Base-by-base conservation (phyloP, 192 early-diverging fungal genomes). In the Coemansia sp. region DNA sequence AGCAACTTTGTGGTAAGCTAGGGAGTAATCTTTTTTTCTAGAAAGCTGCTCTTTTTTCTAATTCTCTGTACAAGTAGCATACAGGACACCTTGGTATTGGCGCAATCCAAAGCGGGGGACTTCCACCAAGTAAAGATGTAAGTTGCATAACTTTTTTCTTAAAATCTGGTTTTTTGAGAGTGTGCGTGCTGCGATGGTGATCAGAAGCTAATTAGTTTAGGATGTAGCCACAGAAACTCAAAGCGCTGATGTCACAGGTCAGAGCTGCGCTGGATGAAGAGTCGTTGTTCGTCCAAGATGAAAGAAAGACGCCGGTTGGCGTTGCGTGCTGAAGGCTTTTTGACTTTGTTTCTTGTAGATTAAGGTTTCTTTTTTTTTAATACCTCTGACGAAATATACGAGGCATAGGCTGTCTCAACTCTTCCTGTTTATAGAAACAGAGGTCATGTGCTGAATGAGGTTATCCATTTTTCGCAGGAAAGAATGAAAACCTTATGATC, bases 31-130 rank as follows among this genome's bases (percentile, higher is more conserved):
- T n/a, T n/a, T 15, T 15, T 51, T 15, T 38, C 12, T 52, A 14
- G 5, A 8, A 13, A 52, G 16, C 11, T 13, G 8, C 31, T 5
- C 8, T 9, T 52, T 44, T 7, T n/a, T n/a, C 41, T 42, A 19
- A 13, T n/a, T 18, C 1, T 30, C 19, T 41, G 4, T 16, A 1
- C 11, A 3, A 57, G 71, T 74, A 74, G 67, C 74, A 78, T 47
- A 70, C 74, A 15, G 68, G 74, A 7, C 74, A 78, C 36, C 57
- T 78, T 52, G 74, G 68, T n/a, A 78, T 78, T 43, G 68, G 68
- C 9, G 63, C 55, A 28, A 55, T 77, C 14, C 74, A 66, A 16
- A 48, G 55, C 37, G 50, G 60, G 44, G 55, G 56, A 47, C 50
- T 50, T 45, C 54, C 59, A 14, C 30, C 61, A 18, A 49, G 49